Conservation (phyloP, 257 asterid species). For the Fraxinus excelsior region DNA sequence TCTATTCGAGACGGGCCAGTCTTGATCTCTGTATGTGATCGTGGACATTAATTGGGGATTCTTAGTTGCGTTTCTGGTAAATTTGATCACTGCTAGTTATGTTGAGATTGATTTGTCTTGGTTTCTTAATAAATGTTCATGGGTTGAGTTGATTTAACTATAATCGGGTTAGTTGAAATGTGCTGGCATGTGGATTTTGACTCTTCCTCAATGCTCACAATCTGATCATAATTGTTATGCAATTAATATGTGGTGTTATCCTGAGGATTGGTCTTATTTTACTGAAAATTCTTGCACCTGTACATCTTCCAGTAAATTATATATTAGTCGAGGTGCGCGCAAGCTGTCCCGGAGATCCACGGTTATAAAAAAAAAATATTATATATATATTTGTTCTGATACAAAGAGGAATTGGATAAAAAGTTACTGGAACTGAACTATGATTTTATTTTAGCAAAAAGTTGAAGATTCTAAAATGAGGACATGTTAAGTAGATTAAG, state of each 20-base stretch:
- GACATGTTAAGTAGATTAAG: not conserved
- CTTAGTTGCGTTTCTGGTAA: conserved; percentile 11
- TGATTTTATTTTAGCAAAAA: not conserved
- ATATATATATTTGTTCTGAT: too few relatives aligned
- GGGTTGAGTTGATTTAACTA: not conserved
- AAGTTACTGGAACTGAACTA: not conserved
- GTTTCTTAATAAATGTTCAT: not conserved
- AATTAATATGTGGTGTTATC: not conserved
- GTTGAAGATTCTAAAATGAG: not conserved
- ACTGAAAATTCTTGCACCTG: not conserved
- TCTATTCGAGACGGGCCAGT: conserved; percentile 22
- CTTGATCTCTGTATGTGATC: conserved; percentile 11
- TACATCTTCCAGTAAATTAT: not conserved
- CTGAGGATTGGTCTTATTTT: not conserved
- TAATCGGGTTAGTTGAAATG: not conserved
- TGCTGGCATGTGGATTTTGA: conserved; percentile 1
- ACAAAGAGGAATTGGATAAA: not conserved
- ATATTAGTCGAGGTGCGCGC: too few relatives aligned
- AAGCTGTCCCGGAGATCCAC: too few relatives aligned
- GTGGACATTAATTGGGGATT: not conserved
- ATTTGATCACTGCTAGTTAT: conserved; percentile 1
- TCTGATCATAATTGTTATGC: not conserved
- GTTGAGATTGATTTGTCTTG: not conserved
- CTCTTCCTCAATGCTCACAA: not conserved
- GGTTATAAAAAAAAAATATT: too few relatives aligned